phyloP scores from a whole-genome alignment of 257 asterid genomes.

The Nicotiana attenuata region DNA sequence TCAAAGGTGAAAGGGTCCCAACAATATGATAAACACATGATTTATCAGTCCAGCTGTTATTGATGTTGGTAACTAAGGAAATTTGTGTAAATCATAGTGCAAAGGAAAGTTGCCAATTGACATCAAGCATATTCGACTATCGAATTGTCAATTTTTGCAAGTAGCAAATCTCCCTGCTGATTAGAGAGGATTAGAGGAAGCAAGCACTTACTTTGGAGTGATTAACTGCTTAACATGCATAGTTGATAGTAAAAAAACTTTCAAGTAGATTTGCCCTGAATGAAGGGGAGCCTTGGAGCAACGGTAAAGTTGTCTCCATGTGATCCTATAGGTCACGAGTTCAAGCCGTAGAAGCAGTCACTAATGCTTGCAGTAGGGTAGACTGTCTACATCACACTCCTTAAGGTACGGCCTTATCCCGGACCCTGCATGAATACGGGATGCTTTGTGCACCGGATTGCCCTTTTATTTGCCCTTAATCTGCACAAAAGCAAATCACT shows the following conservation, averaged over 20 bases:
- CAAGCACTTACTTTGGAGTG: not conserved
- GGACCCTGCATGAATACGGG: rapidly evolving
- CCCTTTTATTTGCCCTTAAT: not conserved
- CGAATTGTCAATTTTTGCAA: not conserved
- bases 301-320: no score
- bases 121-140: not conserved
- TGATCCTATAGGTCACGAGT: no score
- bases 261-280: not conserved
- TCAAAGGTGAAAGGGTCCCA: not conserved
- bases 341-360: no score
- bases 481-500: not conserved
- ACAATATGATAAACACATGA: not conserved
- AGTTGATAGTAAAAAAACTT: not conserved
- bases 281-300: no score
- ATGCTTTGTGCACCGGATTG: no score
- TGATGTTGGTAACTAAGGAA: not conserved
- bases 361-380: no score
- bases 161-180: not conserved
- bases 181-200: not conserved
- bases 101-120: not conserved
- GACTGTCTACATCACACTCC: no score
- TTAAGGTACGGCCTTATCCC: no score
- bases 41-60: no score
- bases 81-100: not conserved
- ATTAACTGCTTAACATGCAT: not conserved